Base-by-base conservation (phyloP, 129 eudicot genomes). In the Tagetes erecta region DNA sequence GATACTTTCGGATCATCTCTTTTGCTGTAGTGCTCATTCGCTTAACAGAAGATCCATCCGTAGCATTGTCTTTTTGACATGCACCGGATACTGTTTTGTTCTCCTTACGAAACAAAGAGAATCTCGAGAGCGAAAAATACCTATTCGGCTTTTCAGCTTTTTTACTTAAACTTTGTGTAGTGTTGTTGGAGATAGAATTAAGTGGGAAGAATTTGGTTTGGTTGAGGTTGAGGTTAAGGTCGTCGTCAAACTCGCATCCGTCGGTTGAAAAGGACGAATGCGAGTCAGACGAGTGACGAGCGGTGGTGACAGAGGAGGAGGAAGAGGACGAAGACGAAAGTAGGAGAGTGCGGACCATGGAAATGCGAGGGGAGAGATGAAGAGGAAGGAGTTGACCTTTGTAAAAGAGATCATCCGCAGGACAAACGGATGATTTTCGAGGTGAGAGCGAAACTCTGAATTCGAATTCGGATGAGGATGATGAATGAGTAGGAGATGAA, bases 371-470 rank as follows among this genome's bases (percentile, higher is more conserved):
- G 57, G 96, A 86, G 84, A 82, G 95, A 59, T 89, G 98, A 79
- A 92, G 95, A 8, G 96, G 98, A 57, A 89, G 96, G 82, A 89
- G 91, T 38, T 89, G 95, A 58, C 98, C 97, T 50, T 89, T 89
- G 96, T 89, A 92, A 71, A 92, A 92, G 73, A 92, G 94, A 10
- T 92, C 96, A 78, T 92, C 98, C 36, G 98, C 98, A 7, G 96
- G 93, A 73, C 90, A 76, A 73, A 88, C 59, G 64, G 94, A 82
- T 45, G 96, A 85, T 74, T 89, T 89, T 11, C 86, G 87, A 0
- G 96, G 96, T 13, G 96, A 87, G 50, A 81, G 70, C 6, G 95
- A 77, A 79, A 92, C 76, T 36, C 83, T 86, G 89, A 92, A 92
- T 39, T 92, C 98, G 81, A 92, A 92, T 39, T 90, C 96, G 68